Conservation (phyloP, 345 rosid genomes). For the Eucalyptus marginata region DNA sequence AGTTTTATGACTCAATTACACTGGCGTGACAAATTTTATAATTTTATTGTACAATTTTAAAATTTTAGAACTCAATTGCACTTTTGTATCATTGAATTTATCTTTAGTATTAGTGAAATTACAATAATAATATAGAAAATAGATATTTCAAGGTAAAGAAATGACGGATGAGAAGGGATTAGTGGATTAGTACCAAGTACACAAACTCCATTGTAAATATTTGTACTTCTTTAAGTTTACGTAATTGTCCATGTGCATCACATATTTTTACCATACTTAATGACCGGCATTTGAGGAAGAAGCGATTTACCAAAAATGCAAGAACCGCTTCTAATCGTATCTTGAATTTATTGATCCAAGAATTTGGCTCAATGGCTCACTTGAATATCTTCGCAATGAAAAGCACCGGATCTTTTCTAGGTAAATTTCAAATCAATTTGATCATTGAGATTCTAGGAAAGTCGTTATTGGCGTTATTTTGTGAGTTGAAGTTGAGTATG, state of each 20-base stretch:
- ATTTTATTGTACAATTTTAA: no score
- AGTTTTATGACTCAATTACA: no score
- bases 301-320: background rate
- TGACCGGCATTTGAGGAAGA: background rate
- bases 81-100: background rate
- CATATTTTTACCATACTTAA: background rate
- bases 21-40: fast-evolving
- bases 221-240: background rate
- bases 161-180: background rate
- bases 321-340: background rate
- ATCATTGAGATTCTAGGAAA: background rate
- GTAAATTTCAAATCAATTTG: no score
- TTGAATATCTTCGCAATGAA: background rate
- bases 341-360: background rate
- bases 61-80: no score
- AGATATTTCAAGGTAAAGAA: background rate
- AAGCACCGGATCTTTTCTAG: background rate
- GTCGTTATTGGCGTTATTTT: background rate
- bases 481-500: background rate
- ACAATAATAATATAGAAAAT: background rate
- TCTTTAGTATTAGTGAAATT: background rate
- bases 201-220: background rate
- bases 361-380: background rate
- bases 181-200: background rate
- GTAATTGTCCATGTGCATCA: background rate